Conservation (phyloP, 2,329 filamentous ascomycete genomes). For the Lasiodiplodia gonubiensis region DNA sequence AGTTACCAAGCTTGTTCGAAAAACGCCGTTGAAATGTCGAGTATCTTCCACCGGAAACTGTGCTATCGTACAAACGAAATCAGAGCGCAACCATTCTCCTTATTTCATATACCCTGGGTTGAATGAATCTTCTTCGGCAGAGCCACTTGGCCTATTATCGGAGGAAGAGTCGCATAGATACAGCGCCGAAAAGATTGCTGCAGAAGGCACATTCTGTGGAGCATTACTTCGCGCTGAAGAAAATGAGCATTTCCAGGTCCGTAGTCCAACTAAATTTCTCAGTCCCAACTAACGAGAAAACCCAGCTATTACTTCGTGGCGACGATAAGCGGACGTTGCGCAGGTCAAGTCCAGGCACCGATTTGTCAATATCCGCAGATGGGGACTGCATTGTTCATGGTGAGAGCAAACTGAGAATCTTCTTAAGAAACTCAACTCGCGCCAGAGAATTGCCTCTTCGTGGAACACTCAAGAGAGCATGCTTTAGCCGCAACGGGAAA, state of each 20-base stretch:
- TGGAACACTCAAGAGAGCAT: neutral
- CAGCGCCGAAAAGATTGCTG: neutral
- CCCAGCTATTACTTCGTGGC: neutral
- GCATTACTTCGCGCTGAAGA: neutral
- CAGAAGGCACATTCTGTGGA: neutral
- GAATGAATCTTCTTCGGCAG: neutral
- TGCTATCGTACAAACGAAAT: neutral
- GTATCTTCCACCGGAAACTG: neutral
- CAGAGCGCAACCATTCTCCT: neutral
- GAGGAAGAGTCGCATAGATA: neutral
- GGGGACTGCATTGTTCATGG: slow-evolving; percentile 1
- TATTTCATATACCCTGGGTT: neutral
- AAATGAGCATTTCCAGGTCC: neutral
- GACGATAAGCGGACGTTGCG: neutral
- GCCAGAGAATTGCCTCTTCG: neutral
- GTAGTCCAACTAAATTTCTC: neutral
- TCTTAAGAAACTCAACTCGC: neutral
- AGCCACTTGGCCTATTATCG: neutral
- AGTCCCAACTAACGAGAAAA: neutral
- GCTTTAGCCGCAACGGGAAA: slow-evolving; percentile 16
- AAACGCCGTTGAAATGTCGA: neutral
- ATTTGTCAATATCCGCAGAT: slow-evolving; percentile 5
- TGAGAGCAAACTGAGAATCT: neutral
- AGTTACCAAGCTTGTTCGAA: neutral
- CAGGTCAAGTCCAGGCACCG: neutral